Base-by-base conservation (phyloP, 306 rosid species). In the Astragalus membranaceus region DNA sequence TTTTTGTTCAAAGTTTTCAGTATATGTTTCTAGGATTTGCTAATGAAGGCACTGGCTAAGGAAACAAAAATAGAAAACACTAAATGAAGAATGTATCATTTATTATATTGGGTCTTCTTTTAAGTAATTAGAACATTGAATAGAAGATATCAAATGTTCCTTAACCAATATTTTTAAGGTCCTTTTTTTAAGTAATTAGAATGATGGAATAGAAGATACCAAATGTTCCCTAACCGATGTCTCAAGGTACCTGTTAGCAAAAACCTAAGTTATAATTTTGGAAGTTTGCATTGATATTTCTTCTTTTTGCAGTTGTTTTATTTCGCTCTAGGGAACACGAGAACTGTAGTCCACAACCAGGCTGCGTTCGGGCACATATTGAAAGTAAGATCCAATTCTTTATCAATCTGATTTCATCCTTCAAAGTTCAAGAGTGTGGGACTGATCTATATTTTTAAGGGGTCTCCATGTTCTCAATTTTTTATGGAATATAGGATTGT, bases 271-370 rank as follows among this genome's bases (percentile, higher is more conserved):
- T 67, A 50, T 66, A n/a, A 14, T 41, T 71, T 37, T 52, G 47
- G 61, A 52, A 49, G 51, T 54, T 67, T 42, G 52, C 7, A 4
- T 53, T 55, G 61, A 73, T 56, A 53, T 52, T 83, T 80, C 54
- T 72, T 80, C 70, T 78, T 76, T 50, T 79, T 48, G 92, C 88
- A 94, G 99, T 94, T 79, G 97, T 94, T 73, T 79, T 94, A 78
- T 94, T 94, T 85, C 91, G 91, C 69, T 94, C 99, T 13, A 85
- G 97, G 85, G 97, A 87, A 78, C 99, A 94, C 78, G 95, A 84
- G 75, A 94, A 88, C 67, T 91, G 99, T 71, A 80, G 99, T 75
- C 95, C 99, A 33, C 96, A 87, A 47, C 97, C 99, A 48, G 99
- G 99, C 67, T 87, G 79, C 58, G 99, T 91, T 64, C 95, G 99